Base-by-base conservation (phyloP, 75 land plant genomes). In the Larix kaempferi region DNA sequence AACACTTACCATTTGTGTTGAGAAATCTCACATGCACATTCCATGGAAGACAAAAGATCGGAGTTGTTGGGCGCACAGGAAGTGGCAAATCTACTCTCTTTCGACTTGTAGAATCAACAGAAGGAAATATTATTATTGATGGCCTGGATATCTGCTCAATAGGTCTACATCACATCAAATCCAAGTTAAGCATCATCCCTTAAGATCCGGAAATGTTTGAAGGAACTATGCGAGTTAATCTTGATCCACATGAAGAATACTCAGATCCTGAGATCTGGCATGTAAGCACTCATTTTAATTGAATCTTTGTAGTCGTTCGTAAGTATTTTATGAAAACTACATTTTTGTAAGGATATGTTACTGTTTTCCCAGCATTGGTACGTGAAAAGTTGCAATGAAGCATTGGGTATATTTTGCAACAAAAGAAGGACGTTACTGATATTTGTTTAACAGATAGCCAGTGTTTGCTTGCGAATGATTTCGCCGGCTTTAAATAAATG, bases 51-150 rank as follows among this genome's bases (percentile, higher is more conserved):
- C 91, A 84, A 78, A 96, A 93, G 78, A 67, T 93, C 12, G 96
- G 99, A 3, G 87, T 96, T 25, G 96, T 93, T 16, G 99, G 99
- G 60, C 85, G 96, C 66, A 96, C 96, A 25, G 99, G 99, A 4
- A 94, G 97, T 75, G 96, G 99, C 15, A 95, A 95, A 82, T 88
- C 96, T 56, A 95, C 99, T 12, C 86, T 95, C 58, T 95, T 95
- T 80, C 84, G 96, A 56, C 85, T 91, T 76, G 92, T 95, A 57
- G 99, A 95, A 75, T 92, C 99, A 21, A 82, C 80, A 66, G 88
- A 86, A 59, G 99, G 99, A 3, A 90, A 56, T 25, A 93, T 95
- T 52, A 74, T 89, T 13, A 93, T 95, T 62, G 99, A 95, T 71
- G 88, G 73, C 59, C 79, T 93, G 22, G 93, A 93, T 76, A 90